A percentile compares a stretch with the other conserved stretches of the same genome.
Evolutionary conservation across 805 yeast genomes (phyloP).

Genomic region (Metschnikowia kunwiensis): DNA sequence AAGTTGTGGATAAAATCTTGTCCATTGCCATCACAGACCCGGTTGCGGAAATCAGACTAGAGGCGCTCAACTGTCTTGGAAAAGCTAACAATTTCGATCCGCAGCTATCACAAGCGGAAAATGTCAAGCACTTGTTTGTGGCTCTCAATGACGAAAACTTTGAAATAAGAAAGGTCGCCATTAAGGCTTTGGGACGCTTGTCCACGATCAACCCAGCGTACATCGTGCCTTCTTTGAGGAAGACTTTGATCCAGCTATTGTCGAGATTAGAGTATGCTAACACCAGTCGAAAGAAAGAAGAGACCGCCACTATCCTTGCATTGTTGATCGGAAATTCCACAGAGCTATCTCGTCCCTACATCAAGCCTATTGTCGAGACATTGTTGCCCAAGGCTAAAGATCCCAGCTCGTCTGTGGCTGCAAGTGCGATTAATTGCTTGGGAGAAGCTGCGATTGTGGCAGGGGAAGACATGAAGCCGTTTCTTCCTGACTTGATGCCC

Average conservation of each 20-base stretch:
- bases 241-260: conserved; percentile 76
- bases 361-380: conserved; percentile 85
- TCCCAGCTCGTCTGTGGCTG: conserved; percentile 73
- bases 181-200: conserved; percentile 77
- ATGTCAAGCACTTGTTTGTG: conserved; percentile 78
- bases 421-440: conserved; percentile 78
- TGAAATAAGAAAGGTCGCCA: conserved; percentile 73
- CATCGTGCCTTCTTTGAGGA: conserved; percentile 88
- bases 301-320: conserved; percentile 73
- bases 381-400: conserved; percentile 74
- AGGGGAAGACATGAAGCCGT: conserved; percentile 77
- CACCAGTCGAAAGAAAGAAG: conserved; percentile 73
- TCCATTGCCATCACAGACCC: conserved; percentile 88
- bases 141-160: conserved; percentile 90
- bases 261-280: conserved; percentile 84
- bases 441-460: conserved; percentile 89
- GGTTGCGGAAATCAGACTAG: conserved; percentile 76
- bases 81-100: conserved; percentile 75
- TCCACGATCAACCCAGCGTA: conserved; percentile 91
- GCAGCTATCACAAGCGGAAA: conserved; percentile 90
- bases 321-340: conserved; percentile 73
- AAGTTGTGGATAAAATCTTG: conserved; percentile 75
- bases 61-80: conserved; percentile 64
- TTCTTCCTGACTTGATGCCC: conserved; percentile 78
- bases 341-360: conserved; percentile 84